Conservation (phyloP, 805 yeast species). For the Candida oleophila region DNA sequence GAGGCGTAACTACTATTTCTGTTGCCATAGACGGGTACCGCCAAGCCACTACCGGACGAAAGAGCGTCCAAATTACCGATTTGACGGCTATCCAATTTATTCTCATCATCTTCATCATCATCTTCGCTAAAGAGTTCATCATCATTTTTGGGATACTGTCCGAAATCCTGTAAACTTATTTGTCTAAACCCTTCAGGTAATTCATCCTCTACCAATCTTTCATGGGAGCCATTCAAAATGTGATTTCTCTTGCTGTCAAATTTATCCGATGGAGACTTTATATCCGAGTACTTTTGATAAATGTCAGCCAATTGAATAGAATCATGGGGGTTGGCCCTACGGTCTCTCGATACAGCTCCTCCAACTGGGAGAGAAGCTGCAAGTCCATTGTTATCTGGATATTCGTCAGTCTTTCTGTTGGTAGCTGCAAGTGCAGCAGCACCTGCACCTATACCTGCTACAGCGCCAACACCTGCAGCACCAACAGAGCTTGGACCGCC, state of each 20-base stretch:
- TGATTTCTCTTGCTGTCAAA: conserved; percentile 34
- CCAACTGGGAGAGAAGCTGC: neutral
- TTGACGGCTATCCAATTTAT: conserved; percentile 20
- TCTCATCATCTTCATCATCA: conserved; percentile 24
- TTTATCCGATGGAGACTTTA: conserved; percentile 40
- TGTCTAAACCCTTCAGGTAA: conserved; percentile 31
- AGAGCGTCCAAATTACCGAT: conserved; percentile 13
- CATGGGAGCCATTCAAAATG: conserved; percentile 36
- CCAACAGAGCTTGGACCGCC: neutral
- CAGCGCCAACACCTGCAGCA: neutral
- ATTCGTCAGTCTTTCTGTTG: neutral
- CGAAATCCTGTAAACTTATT: conserved; percentile 23
- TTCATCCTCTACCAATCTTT: conserved; percentile 32
- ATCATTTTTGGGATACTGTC: conserved; percentile 37
- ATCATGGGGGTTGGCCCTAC: conserved; percentile 21
- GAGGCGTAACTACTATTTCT: conserved; percentile 37
- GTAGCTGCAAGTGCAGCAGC: neutral
- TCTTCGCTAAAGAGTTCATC: conserved; percentile 36
- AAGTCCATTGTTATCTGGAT: neutral
- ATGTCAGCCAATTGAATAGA: conserved; percentile 43
- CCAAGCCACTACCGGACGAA: conserved; percentile 12
- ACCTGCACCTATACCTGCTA: conserved; percentile 3
- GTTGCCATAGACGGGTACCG: conserved; percentile 24
- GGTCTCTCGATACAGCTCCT: neutral
- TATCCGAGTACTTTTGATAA: conserved; percentile 40